These are phyloP conservation scores for Lachnellula cervina DNA, from an alignment of 2,329 filamentous ascomycete species.

Conservation along the genomic window DNA sequence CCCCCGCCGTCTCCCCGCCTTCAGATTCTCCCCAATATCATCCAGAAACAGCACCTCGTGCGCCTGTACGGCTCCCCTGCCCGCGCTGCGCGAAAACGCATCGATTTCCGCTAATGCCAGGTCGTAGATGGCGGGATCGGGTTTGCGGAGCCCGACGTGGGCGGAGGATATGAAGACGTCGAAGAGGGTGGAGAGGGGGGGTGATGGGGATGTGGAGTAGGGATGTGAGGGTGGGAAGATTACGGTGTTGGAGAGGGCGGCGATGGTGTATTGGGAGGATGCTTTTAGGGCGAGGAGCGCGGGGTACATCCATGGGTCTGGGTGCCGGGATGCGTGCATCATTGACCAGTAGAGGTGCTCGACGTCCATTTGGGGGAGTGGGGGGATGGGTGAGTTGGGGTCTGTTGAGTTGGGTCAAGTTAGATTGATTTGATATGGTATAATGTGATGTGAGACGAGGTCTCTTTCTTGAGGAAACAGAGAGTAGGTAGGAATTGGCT, in stretches of 20 bases:
- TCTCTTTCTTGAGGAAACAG: too few relatives aligned
- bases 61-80: constrained; percentile 49
- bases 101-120: constrained; percentile 65
- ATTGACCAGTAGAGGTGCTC: constrained; percentile 74
- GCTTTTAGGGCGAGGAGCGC: constrained; percentile 66
- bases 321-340: constrained; percentile 67
- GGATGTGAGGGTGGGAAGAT: constrained; percentile 74
- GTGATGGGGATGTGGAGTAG: constrained; percentile 47
- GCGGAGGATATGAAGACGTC: constrained; percentile 86
- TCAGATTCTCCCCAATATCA: constrained; percentile 86
- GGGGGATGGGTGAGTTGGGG: constrained; percentile 40
- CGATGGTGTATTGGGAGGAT: constrained; percentile 64
- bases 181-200: constrained; percentile 59
- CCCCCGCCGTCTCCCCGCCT: constrained; percentile 67
- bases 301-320: constrained; percentile 77
- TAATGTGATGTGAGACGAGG: too few relatives aligned
- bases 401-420: too few relatives aligned
- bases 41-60: constrained; percentile 79
- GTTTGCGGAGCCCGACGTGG: constrained; percentile 83
- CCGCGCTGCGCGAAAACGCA: constrained; percentile 53
- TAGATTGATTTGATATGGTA: too few relatives aligned
- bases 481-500: constrained; percentile 33
- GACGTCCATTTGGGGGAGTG: constrained; percentile 62
- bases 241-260: constrained; percentile 84
- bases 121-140: constrained; percentile 75